Evolutionary conservation across 73 alveolate species (phyloP).

Genomic region (Halteria grandinella): DNA sequence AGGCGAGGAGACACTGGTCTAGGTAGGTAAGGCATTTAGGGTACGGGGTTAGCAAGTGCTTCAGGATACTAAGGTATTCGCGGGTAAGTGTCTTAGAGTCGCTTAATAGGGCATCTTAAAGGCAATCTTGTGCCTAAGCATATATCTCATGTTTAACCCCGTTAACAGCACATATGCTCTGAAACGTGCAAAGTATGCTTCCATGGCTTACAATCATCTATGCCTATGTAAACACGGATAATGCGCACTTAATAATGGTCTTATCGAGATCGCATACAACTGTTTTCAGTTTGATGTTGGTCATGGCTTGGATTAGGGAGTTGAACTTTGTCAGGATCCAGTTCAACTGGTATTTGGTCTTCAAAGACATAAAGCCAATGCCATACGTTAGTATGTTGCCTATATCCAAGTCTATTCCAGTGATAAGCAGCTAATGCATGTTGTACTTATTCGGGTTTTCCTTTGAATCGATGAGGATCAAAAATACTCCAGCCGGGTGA

Average conservation of each 20-base stretch:
- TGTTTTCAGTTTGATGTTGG: constrained; percentile 1
- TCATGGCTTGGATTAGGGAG: neutral
- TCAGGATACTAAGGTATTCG: neutral
- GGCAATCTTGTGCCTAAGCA: neutral
- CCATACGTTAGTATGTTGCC: constrained; percentile 10
- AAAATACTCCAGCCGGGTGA: neutral
- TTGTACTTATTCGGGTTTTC: neutral
- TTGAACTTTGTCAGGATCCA: neutral
- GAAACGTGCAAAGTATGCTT: neutral
- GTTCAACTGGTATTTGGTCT: neutral
- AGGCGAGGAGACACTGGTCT: neutral
- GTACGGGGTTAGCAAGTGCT: neutral
- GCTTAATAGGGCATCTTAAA: neutral
- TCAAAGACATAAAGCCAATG: neutral
- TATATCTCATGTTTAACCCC: neutral
- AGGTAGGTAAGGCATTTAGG: neutral
- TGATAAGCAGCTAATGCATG: neutral
- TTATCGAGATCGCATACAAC: constrained; percentile 7
- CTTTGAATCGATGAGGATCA: neutral
- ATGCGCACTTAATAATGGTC: neutral
- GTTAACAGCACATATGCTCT: neutral
- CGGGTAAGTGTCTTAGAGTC: neutral
- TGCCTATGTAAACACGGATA: too few species aligned
- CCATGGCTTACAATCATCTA: too few species aligned
- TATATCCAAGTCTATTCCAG: constrained; percentile 17